Evolutionary conservation across 345 rosid genomes (phyloP).

Genomic region (Eucalyptus shirleyi): DNA sequence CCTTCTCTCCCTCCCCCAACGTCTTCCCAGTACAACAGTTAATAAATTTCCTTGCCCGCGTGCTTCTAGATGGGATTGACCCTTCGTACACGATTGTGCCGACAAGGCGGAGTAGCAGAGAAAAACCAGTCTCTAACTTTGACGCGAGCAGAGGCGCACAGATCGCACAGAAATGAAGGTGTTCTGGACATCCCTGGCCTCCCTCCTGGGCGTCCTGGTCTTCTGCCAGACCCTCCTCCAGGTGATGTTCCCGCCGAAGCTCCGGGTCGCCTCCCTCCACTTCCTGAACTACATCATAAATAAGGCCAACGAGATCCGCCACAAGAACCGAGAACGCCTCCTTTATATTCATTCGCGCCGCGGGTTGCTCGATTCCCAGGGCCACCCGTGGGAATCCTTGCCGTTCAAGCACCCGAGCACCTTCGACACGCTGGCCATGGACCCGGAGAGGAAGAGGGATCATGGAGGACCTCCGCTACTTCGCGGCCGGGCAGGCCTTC

Average conservation of each 20-base stretch:
- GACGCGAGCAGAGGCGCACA: neutral
- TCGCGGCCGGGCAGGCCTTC: neutral
- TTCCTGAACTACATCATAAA: constrained; percentile 41
- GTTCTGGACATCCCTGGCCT: constrained; percentile 70
- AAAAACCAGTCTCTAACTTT: neutral
- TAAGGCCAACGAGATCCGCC: constrained; percentile 54
- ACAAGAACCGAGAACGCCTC: constrained; percentile 55
- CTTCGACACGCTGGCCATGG: neutral
- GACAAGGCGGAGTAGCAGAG: too few species aligned
- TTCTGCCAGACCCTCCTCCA: constrained; percentile 65
- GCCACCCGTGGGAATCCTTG: neutral
- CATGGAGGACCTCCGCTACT: neutral
- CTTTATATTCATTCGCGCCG: constrained; percentile 12
- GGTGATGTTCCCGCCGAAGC: neutral
- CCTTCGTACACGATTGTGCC: too few species aligned
- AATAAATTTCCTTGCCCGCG: too few species aligned
- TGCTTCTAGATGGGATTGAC: too few species aligned
- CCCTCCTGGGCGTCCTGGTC: constrained; percentile 74
- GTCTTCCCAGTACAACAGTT: too few species aligned
- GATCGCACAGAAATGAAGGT: constrained; percentile 25
- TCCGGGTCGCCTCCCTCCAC: neutral
- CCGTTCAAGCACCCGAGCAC: neutral
- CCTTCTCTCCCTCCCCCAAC: too few species aligned
- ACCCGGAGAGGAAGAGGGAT: neutral
- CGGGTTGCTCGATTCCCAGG: too few species aligned